Evolutionary conservation across 2,329 filamentous ascomycete genomes (phyloP).

Genomic region (Penicillium nordicum): DNA sequence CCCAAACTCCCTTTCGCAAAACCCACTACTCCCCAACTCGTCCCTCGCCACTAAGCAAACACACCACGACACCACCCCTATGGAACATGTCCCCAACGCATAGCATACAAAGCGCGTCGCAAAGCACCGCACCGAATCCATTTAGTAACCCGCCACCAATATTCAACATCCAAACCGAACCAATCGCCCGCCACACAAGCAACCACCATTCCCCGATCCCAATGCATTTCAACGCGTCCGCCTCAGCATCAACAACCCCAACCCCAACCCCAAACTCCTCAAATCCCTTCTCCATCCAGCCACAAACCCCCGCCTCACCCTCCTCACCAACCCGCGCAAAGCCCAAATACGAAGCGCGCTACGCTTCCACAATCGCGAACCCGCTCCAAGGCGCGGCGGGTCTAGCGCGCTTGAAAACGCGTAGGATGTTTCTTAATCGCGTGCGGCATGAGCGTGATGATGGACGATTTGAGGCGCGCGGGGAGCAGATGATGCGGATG

Average conservation of each 20-base stretch:
- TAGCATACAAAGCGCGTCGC: neutral
- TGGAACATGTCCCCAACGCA: slow-evolving; percentile 22
- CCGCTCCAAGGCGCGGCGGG: slow-evolving; percentile 29
- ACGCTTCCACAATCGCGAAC: slow-evolving; percentile 32
- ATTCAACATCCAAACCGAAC: slow-evolving; percentile 6
- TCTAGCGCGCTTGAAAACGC: slow-evolving; percentile 34
- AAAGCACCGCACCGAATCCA: neutral
- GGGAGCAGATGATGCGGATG: slow-evolving; percentile 44
- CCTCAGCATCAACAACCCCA: slow-evolving; percentile 7
- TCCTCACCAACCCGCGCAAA: slow-evolving; percentile 15
- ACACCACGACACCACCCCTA: slow-evolving; percentile 16
- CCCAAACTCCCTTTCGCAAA: slow-evolving; percentile 23
- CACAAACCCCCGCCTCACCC: neutral
- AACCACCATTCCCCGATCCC: slow-evolving; percentile 2
- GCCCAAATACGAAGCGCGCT: slow-evolving; percentile 37
- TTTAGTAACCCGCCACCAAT: neutral
- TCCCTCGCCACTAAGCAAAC: slow-evolving; percentile 26
- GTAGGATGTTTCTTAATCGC: slow-evolving; percentile 42
- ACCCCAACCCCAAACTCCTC: neutral
- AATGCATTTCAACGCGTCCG: neutral
- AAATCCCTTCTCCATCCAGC: slow-evolving; percentile 10
- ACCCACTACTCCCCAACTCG: slow-evolving; percentile 23
- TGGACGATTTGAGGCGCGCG: slow-evolving; percentile 38
- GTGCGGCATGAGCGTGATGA: slow-evolving; percentile 41
- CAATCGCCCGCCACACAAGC: neutral